A percentile compares a stretch with the other conserved stretches of the same genome.
Evolutionary conservation across 345 rosid genomes (phyloP).

Genomic region (Syzygium oleosum): DNA sequence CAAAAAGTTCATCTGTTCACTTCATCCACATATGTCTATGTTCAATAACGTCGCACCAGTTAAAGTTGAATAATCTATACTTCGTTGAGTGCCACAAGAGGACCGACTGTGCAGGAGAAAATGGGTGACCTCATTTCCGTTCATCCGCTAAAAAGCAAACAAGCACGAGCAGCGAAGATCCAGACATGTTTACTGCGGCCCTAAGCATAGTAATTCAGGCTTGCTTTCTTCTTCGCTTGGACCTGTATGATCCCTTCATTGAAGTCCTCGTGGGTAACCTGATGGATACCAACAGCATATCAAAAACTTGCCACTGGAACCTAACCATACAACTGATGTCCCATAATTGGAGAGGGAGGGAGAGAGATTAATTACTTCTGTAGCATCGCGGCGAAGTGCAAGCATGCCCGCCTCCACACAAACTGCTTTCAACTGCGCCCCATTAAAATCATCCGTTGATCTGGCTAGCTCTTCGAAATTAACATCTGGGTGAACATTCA

Average conservation of each 20-base stretch:
- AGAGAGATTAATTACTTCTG: conserved; percentile 50
- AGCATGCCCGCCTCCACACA: conserved; percentile 99
- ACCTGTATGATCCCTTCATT: conserved; percentile 99
- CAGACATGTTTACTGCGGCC: background rate
- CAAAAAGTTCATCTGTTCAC: background rate
- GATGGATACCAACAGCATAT: background rate
- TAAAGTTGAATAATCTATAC: background rate
- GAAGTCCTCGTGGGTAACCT: conserved; percentile 99
- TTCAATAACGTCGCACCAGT: background rate
- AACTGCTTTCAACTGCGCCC: conserved; percentile 97
- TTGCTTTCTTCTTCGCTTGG: conserved; percentile 99
- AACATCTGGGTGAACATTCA: conserved; percentile 94
- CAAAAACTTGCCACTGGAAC: background rate
- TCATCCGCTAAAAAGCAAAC: background rate
- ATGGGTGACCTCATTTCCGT: background rate
- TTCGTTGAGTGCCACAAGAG: background rate
- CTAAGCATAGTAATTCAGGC: conserved; percentile 91
- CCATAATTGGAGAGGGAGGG: background rate
- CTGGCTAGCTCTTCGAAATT: conserved; percentile 99
- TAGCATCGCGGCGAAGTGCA: conserved; percentile 97
- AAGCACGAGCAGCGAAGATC: background rate
- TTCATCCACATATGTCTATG: background rate
- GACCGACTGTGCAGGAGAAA: background rate
- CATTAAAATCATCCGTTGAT: conserved; percentile 96
- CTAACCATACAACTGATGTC: background rate